A percentile compares a stretch with the other conserved stretches of the same genome.
phyloP scores from a whole-genome alignment of 371 early-diverging fungal genomes.

The Dichotomocladium elegans region DNA sequence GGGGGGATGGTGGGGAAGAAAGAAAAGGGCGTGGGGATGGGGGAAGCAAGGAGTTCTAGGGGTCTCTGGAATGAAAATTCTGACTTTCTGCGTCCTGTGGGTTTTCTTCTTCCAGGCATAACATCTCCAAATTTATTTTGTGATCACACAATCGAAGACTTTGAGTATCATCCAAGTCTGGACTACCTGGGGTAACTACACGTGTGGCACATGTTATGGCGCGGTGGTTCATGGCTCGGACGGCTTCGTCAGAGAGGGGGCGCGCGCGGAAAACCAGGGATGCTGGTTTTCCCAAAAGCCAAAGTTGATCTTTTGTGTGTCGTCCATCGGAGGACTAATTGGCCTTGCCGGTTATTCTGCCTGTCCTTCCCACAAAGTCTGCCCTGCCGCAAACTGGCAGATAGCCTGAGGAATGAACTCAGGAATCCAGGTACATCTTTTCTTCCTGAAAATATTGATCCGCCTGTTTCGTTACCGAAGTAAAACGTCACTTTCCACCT shows the following conservation, averaged over 20 bases:
- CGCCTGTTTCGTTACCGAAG: constrained; percentile 73
- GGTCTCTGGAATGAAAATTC: too few species aligned
- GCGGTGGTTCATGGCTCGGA: not conserved
- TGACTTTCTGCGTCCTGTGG: too few species aligned
- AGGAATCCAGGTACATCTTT: constrained; percentile 73
- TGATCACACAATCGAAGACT: constrained; percentile 60
- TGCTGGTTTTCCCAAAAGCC: too few species aligned
- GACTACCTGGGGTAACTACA: constrained; percentile 83
- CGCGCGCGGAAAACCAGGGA: too few species aligned
- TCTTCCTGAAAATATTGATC: constrained; percentile 75
- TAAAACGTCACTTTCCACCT: too few species aligned
- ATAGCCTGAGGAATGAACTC: constrained; percentile 72
- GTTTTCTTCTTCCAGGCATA: too few species aligned
- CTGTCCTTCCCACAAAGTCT: constrained; percentile 83
- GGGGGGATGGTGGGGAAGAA: not conserved
- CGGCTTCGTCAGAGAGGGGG: too few species aligned
- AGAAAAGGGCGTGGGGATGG: not conserved
- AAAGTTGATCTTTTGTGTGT: constrained; percentile 80
- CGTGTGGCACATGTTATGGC: constrained; percentile 58
- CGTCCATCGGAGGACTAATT: constrained; percentile 71
- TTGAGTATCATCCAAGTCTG: constrained; percentile 58
- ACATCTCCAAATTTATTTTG: constrained; percentile 71
- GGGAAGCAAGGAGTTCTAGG: too few species aligned
- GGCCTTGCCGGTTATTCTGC: constrained; percentile 77
- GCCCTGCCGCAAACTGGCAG: constrained; percentile 79